phyloP scores from a whole-genome alignment of 352 stramenopile genomes.

The Phytophthora meadii region DNA sequence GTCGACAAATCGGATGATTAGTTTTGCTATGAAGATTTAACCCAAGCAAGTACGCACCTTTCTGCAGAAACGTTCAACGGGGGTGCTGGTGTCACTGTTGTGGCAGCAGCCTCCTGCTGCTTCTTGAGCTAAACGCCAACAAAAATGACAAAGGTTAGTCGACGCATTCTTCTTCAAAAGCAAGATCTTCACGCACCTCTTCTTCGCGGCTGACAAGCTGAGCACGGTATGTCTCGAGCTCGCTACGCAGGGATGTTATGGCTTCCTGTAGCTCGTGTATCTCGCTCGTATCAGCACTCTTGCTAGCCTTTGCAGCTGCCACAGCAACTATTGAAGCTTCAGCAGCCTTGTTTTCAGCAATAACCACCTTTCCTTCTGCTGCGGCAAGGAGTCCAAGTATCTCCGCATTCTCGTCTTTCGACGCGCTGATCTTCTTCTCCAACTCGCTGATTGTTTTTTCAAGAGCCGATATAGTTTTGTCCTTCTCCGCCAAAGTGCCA shows the following conservation, averaged over 20 bases:
- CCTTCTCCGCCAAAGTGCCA: constrained; percentile 13
- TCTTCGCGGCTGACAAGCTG: constrained; percentile 22
- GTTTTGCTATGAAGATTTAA: neutral
- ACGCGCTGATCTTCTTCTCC: constrained; percentile 28
- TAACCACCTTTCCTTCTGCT: constrained; percentile 35
- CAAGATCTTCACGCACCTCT: constrained; percentile 18
- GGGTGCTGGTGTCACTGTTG: constrained; percentile 5
- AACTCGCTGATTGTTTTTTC: constrained; percentile 27
- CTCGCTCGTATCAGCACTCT: constrained; percentile 16
- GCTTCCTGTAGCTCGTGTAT: constrained; percentile 24
- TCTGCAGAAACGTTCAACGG: constrained; percentile 5
- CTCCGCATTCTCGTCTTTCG: constrained; percentile 39
- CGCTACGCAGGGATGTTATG: constrained; percentile 28
- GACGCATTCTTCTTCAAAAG: neutral
- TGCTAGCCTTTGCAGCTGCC: constrained; percentile 18
- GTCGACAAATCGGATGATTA: constrained; percentile 3
- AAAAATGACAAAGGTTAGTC: constrained; percentile 19
- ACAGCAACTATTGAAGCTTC: constrained; percentile 27
- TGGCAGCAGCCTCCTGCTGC: constrained; percentile 11
- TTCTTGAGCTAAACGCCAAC: constrained; percentile 21
- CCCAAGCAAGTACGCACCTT: constrained; percentile 15
- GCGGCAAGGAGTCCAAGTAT: constrained; percentile 32
- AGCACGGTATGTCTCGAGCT: constrained; percentile 28
- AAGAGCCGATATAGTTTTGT: constrained; percentile 15
- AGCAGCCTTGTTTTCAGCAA: constrained; percentile 38